Conservation (phyloP, 129 eudicot genomes). For the Artemisia annua region DNA sequence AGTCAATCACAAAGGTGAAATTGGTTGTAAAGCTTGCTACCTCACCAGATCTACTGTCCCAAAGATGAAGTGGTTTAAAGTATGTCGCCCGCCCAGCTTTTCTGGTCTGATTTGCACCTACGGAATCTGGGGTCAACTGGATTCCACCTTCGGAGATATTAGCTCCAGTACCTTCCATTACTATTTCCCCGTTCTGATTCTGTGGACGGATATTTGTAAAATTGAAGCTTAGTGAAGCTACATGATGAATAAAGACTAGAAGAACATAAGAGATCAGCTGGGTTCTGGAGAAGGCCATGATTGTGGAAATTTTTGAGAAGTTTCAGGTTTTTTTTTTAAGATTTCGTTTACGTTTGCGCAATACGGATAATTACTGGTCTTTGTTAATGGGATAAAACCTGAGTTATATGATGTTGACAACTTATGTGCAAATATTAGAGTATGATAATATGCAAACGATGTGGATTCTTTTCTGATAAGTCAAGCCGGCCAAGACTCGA, state of each 20-base stretch:
- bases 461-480: neutral
- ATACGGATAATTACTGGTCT: neutral
- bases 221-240: constrained; percentile 21
- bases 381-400: neutral
- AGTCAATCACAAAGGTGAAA: constrained; percentile 37
- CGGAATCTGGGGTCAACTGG: constrained; percentile 25
- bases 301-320: neutral
- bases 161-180: neutral
- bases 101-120: neutral
- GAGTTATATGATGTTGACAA: neutral
- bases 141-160: constrained; percentile 23
- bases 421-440: neutral
- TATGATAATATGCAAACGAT: too few relatives aligned
- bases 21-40: constrained; percentile 38
- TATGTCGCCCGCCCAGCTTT: constrained; percentile 34
- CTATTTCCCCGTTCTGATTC: neutral
- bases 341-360: neutral
- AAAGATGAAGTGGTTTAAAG: constrained; percentile 24
- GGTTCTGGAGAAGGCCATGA: neutral
- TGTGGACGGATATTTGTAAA: neutral
- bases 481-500: neutral
- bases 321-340: neutral
- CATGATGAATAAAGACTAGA: constrained; percentile 12
- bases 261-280: neutral
- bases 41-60: constrained; percentile 33